Base-by-base conservation (phyloP, 805 yeast species). In the Komagataella pastoris region DNA sequence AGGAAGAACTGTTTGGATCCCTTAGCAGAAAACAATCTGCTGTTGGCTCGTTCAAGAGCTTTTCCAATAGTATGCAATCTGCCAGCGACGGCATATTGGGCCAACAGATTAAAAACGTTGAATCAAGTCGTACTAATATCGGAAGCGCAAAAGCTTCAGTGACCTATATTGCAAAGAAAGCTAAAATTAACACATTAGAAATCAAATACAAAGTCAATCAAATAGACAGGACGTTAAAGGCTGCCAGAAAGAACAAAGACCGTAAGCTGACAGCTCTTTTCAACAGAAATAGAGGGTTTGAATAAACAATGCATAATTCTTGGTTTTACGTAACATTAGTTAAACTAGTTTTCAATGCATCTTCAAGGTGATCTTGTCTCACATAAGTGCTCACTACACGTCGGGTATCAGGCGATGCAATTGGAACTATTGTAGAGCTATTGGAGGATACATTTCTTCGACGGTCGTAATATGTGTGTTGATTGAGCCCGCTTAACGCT, bases 401-500 rank as follows among this genome's bases (percentile, higher is more conserved):
- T 30, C 40, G 40, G 40, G 10, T 30, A 30, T 30, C 40, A 30
- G 40, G 40, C 3, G 40, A 30, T 30, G 40, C 12, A 8, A 10
- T 30, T 30, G 14, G 40, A 12, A 10, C 40, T 6, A 8, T 30
- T 30, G 40, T 30, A 30, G 40, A 30, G 40, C 14, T 30, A 30
- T 30, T 30, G 8, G 40, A 10, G 40, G 40, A 14, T 10, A 67
- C 56, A 7, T 68, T 53, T 30, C 40, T 30, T 30, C 40, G 3
- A 30, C 40, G 14, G 14, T 30, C 40, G 40, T 30, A 30, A 30
- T 30, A 30, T 4, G 40, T 30, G 6, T 72, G 71, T 44, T 58
- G 63, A 50, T 65, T 64, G 53, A 70, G 64, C 3, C 60, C 61
- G 1, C 75, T 68, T 3, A 68, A 65, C 19, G 65, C 65, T 0